Base-by-base conservation (phyloP, 768 basidiomycete genomes). In the Multifurca ochricompacta region DNA sequence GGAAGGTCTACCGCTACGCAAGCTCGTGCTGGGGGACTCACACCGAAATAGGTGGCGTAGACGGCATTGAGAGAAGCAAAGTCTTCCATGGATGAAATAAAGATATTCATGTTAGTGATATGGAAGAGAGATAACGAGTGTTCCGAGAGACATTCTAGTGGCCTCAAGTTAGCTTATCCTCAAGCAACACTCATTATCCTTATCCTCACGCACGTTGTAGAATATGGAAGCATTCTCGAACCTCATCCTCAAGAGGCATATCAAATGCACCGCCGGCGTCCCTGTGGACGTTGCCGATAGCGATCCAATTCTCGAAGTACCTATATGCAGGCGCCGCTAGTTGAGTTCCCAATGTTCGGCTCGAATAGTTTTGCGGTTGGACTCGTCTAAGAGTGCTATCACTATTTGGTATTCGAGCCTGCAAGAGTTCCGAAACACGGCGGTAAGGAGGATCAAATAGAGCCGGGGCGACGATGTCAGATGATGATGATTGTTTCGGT, bases 11-110 rank as follows among this genome's bases (percentile, higher is more conserved):
- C 82, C 9, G 85, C 85, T 4, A 98, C 87, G 66, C 94, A 97
- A n/a, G 93, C 94, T 6, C 96, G 83, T 1, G 92, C 82, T 6
- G 96, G 96, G 0, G 96, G 96, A 41, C 91, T 93, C 16, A 78
- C 77, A 2, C 93, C 93, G 67, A 98, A 98, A 68, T 81, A 91
- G 16, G 78, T 76, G 2, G 77, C 71, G 66, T 98, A 98, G 7
- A 85, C 75, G 1, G 74, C 71, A 72, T 99, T 99, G 36, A 92
- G 80, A 3, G 70, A 68, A 1, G 78, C 70, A 66, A 99, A 99
- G 28, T 84, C 70, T 21, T 83, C 78, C 74, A 98, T 94, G 2
- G 83, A 83, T 2, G 86, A 81, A 25, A 99, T 74, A 56, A 86
- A 81, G 25, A 97, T 74, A 53, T 87, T 94, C 66, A 97, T 83